Conservation (phyloP, 2,329 filamentous ascomycete species). For the Amphichorda felina region DNA sequence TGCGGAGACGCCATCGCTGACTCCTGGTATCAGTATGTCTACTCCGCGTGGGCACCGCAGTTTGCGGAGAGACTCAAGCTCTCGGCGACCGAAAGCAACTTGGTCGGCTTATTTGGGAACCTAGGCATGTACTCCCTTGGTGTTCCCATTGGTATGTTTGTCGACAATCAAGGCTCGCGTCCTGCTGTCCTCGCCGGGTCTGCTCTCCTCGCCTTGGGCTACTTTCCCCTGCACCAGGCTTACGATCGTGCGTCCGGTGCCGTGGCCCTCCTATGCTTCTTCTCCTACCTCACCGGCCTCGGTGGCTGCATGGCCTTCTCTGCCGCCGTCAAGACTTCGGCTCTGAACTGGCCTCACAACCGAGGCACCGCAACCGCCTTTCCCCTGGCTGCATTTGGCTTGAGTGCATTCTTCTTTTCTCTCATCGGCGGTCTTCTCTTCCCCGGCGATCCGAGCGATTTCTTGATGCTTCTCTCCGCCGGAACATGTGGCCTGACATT, state of each 20-base stretch:
- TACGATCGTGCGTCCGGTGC: slow-evolving; percentile 56
- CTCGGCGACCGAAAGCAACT: slow-evolving; percentile 83
- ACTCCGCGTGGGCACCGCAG: slow-evolving; percentile 94
- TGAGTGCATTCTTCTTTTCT: slow-evolving; percentile 96
- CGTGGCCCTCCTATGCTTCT: slow-evolving; percentile 60
- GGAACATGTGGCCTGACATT: slow-evolving; percentile 71
- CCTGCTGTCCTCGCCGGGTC: slow-evolving; percentile 68
- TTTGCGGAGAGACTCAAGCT: slow-evolving; percentile 80
- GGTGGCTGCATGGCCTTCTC: slow-evolving; percentile 89
- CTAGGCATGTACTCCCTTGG: slow-evolving; percentile 90
- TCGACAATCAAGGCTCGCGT: slow-evolving; percentile 72
- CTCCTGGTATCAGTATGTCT: slow-evolving; percentile 63
- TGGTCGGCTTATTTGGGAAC: slow-evolving; percentile 79
- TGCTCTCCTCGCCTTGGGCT: slow-evolving; percentile 62
- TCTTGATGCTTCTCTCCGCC: slow-evolving; percentile 67
- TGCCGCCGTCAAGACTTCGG: slow-evolving; percentile 74
- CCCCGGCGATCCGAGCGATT: slow-evolving; percentile 69
- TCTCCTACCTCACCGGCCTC: slow-evolving; percentile 73
- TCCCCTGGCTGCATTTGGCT: slow-evolving; percentile 80
- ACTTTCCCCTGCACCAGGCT: slow-evolving; percentile 73
- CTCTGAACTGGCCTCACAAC: slow-evolving; percentile 83
- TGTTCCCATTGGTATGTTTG: slow-evolving; percentile 77
- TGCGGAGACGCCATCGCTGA: not conserved
- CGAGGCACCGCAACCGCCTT: slow-evolving; percentile 91
- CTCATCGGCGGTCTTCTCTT: slow-evolving; percentile 65